phyloP scores from a whole-genome alignment of 305 asterid species.

The Plantago coronopus region DNA sequence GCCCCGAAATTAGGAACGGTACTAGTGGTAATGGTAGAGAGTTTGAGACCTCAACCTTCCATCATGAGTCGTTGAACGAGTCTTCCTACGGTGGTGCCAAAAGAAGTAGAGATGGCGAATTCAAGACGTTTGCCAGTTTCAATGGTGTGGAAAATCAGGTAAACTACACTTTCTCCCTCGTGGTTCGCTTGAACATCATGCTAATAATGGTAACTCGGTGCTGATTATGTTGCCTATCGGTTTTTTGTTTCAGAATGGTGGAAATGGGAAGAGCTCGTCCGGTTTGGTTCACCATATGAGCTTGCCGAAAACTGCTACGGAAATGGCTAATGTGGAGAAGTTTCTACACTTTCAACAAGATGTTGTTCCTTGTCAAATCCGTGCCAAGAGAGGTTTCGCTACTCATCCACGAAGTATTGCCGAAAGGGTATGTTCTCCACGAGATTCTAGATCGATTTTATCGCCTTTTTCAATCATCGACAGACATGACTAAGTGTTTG shows the following conservation, averaged over 20 bases:
- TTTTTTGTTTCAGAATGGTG: constrained; percentile 41
- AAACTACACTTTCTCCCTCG: not conserved
- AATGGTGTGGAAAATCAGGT: constrained; percentile 56
- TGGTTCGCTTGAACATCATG: too few relatives aligned
- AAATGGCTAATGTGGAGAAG: constrained; percentile 53
- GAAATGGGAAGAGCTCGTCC: constrained; percentile 33
- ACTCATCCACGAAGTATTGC: constrained; percentile 72
- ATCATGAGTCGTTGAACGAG: constrained; percentile 55
- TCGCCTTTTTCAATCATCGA: not conserved
- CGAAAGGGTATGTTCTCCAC: constrained; percentile 42
- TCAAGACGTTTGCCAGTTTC: constrained; percentile 48
- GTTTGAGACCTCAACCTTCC: constrained; percentile 27
- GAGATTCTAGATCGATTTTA: not conserved
- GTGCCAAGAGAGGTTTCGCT: constrained; percentile 65
- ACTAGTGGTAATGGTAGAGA: constrained; percentile 25
- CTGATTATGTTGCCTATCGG: constrained; percentile 1
- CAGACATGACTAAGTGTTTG: not conserved
- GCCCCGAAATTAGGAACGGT: constrained; percentile 29
- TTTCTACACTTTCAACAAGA: constrained; percentile 65
- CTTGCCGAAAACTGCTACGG: constrained; percentile 64
- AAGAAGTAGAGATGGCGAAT: constrained; percentile 60
- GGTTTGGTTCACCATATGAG: constrained; percentile 76
- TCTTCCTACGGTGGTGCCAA: constrained; percentile 50
- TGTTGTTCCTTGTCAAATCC: constrained; percentile 49
- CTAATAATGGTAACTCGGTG: too few relatives aligned